These are phyloP conservation scores for Scenedesmus sp. DNA, from an alignment of 163 green algal species.

Conservation along the genomic window DNA sequence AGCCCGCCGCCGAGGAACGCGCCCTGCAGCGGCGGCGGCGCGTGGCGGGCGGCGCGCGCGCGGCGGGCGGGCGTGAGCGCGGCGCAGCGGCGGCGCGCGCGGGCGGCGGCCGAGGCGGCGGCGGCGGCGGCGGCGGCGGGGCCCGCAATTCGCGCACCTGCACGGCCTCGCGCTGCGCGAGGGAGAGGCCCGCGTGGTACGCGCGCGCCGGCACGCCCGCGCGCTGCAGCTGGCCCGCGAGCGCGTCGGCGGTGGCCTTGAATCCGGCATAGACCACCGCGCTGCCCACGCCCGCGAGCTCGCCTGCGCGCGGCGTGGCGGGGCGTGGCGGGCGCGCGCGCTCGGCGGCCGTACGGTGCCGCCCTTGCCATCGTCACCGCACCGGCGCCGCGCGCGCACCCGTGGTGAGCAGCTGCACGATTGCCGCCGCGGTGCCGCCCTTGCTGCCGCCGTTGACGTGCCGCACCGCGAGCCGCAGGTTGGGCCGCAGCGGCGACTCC, in stretches of 20 bases:
- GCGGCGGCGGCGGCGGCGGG: too few species aligned
- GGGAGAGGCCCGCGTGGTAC: slow-evolving; percentile 82
- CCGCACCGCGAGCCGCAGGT: slow-evolving; percentile 76
- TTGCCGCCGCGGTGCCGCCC: slow-evolving; percentile 1
- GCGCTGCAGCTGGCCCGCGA: slow-evolving; percentile 67
- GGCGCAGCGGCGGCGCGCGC: not conserved
- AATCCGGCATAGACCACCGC: slow-evolving; percentile 83
- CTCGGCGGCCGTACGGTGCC: too few species aligned
- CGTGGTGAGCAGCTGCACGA: slow-evolving; percentile 21
- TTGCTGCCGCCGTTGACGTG: slow-evolving; percentile 15
- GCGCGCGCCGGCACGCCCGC: slow-evolving; percentile 57
- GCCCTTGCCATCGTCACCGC: too few species aligned
- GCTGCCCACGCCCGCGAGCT: slow-evolving; percentile 45
- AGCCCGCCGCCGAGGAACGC: slow-evolving; percentile 64
- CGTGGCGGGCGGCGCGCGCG: too few species aligned
- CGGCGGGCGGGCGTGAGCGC: too few species aligned
- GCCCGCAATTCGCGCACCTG: slow-evolving; percentile 52
- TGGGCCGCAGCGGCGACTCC: slow-evolving; percentile 66
- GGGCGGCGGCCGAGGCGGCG: not conserved
- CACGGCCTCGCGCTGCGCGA: slow-evolving; percentile 55
- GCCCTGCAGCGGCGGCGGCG: slow-evolving; percentile 49
- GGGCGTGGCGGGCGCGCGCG: too few species aligned
- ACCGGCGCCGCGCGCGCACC: not conserved
- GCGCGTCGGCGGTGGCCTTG: slow-evolving; percentile 64
- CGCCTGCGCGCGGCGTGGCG: slow-evolving; percentile 25